Conservation (phyloP, 2,329 filamentous ascomycete genomes). For the Chaetomiaceae sp. region DNA sequence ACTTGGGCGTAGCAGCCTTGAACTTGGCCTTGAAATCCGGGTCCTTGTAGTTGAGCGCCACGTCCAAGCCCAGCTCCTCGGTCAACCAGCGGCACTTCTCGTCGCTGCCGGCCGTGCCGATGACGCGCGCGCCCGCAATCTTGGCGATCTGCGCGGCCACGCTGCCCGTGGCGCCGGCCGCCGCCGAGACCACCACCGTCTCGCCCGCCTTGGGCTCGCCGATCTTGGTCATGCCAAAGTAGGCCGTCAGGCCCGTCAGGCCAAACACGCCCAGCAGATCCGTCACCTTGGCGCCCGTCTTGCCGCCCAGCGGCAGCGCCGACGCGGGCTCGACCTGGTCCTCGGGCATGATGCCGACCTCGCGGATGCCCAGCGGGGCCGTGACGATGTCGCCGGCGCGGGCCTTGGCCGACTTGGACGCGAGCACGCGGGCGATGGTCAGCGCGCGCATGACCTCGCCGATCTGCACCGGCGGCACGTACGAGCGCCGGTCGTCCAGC, state of each 20-base stretch:
- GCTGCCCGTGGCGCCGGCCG: slow-evolving; percentile 62
- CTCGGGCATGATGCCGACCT: slow-evolving; percentile 48
- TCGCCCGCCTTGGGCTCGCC: slow-evolving; percentile 57
- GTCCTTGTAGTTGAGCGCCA: slow-evolving; percentile 53
- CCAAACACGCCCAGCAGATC: slow-evolving; percentile 53
- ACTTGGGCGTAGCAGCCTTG: slow-evolving; percentile 46
- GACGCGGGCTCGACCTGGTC: slow-evolving; percentile 34
- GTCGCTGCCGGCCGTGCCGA: slow-evolving; percentile 51
- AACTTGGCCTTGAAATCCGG: slow-evolving; percentile 47
- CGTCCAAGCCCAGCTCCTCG: slow-evolving; percentile 51
- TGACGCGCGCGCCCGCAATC: slow-evolving; percentile 51
- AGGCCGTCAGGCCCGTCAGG: slow-evolving; percentile 60
- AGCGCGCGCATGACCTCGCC: slow-evolving; percentile 56
- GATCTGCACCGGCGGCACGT: slow-evolving; percentile 56
- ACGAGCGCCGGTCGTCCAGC: slow-evolving; percentile 47
- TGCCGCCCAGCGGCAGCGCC: slow-evolving; percentile 23
- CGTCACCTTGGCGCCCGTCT: slow-evolving; percentile 34
- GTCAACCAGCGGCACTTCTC: slow-evolving; percentile 54
- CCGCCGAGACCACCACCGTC: slow-evolving; percentile 62
- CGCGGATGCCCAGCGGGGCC: slow-evolving; percentile 50
- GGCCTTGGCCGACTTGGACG: slow-evolving; percentile 43
- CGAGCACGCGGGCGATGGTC: slow-evolving; percentile 48
- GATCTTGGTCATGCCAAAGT: slow-evolving; percentile 61
- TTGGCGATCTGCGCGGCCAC: slow-evolving; percentile 65
- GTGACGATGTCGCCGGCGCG: slow-evolving; percentile 48